phyloP scores from a whole-genome alignment of 345 rosid genomes.

The Moricandia arvensis region DNA sequence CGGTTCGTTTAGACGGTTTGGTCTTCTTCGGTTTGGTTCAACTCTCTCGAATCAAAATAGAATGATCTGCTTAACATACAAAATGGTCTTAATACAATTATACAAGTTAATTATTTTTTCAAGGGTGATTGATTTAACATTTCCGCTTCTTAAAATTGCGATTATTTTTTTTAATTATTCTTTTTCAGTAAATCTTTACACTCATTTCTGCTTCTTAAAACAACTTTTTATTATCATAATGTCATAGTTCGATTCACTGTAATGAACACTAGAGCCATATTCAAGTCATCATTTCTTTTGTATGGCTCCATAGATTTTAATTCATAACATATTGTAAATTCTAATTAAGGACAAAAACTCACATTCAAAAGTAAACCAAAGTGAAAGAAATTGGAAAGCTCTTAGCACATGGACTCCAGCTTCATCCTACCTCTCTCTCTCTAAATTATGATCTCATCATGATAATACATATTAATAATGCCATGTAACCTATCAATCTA shows the following conservation, averaged over 20 bases:
- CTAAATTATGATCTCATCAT: constrained; percentile 26
- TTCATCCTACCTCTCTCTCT: constrained; percentile 1
- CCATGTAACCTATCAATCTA: neutral
- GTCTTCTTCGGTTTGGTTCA: neutral
- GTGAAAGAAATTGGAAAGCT: neutral
- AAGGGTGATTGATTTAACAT: too few species aligned
- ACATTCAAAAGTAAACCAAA: constrained; percentile 1
- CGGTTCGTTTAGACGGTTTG: neutral
- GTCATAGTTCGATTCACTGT: neutral
- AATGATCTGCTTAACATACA: neutral
- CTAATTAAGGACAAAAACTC: neutral
- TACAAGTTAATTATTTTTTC: too few species aligned
- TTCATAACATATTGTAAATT: too few species aligned
- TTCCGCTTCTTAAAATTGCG: too few species aligned
- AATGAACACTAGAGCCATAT: neutral
- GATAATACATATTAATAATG: constrained; percentile 7
- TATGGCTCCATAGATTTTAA: too few species aligned
- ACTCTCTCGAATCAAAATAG: neutral
- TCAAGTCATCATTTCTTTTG: neutral
- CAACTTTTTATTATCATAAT: too few species aligned
- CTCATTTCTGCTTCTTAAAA: too few species aligned
- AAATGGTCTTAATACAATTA: too few species aligned
- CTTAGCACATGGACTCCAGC: constrained; percentile 31
- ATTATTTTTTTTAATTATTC: too few species aligned
- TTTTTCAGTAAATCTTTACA: too few species aligned